Percentiles rank a stretch among this genome's conserved stretches.
phyloP scores from a whole-genome alignment of 257 asterid species.

The Gentiana dahurica region DNA sequence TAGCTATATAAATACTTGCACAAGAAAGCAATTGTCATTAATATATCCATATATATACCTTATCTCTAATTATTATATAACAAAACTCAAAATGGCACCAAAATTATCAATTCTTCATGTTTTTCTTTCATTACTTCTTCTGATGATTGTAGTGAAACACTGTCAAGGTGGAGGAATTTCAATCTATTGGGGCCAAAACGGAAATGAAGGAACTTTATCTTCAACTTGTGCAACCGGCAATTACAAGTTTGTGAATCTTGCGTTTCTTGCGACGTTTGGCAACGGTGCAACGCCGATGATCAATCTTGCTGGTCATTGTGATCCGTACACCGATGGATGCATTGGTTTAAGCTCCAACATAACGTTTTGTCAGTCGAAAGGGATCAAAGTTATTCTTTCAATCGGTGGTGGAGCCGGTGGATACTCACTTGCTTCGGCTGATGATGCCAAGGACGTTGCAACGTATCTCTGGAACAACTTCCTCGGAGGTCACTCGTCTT shows the following conservation, averaged over 20 bases:
- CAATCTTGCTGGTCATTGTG: slow-evolving; percentile 58
- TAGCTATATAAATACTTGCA: too few species aligned
- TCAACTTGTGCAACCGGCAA: slow-evolving; percentile 42
- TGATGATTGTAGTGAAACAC: slow-evolving; percentile 2
- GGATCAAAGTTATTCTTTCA: slow-evolving; percentile 44
- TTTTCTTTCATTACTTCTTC: not conserved
- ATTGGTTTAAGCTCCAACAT: slow-evolving; percentile 29
- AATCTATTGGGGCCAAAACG: slow-evolving; percentile 57
- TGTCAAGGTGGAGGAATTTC: slow-evolving; percentile 46
- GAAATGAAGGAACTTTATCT: slow-evolving; percentile 43
- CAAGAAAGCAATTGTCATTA: too few species aligned
- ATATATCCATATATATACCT: too few species aligned
- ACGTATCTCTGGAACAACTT: slow-evolving; percentile 43
- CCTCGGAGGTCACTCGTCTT: slow-evolving; percentile 33
- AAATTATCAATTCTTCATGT: not conserved
- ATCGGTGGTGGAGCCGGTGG: slow-evolving; percentile 45
- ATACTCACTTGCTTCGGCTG: slow-evolving; percentile 30
- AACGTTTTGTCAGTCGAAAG: slow-evolving; percentile 32
- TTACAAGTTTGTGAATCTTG: slow-evolving; percentile 34
- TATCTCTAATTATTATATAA: too few species aligned
- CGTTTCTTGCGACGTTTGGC: slow-evolving; percentile 43
- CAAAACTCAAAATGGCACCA: slow-evolving; percentile 2
- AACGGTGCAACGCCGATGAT: slow-evolving; percentile 37
- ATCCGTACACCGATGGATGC: slow-evolving; percentile 35
- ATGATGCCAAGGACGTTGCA: slow-evolving; percentile 39